Conservation (phyloP, 1,284 basidiomycete genomes). For the Cutaneotrichosporon sp. region DNA sequence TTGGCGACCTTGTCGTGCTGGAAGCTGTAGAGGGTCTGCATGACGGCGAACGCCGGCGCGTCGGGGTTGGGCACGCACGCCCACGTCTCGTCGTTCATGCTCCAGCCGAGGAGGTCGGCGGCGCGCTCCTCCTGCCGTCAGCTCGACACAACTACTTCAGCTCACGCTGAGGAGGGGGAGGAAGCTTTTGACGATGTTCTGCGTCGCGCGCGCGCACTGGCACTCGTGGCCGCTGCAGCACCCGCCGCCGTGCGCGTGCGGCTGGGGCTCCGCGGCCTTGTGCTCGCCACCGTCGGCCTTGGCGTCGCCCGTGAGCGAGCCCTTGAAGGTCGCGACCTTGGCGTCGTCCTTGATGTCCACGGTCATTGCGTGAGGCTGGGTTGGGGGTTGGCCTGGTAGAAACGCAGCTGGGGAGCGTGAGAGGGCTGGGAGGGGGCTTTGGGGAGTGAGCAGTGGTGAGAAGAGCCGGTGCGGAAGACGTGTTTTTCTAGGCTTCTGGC, state of each 20-base stretch:
- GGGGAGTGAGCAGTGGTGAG: not conserved
- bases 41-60: not conserved
- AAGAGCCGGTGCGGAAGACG: not conserved
- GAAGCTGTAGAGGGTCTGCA: conserved; percentile 1
- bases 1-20: not conserved
- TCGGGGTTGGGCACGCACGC: not conserved
- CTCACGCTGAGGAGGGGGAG: conserved; percentile 4
- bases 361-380: too few relatives aligned
- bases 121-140: conserved; percentile 3
- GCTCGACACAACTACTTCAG: too few relatives aligned
- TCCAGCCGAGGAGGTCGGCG: conserved; percentile 2
- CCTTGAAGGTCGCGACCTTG: not conserved
- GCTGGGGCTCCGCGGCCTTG: too few relatives aligned
- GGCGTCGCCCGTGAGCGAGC: not conserved
- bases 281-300: not conserved
- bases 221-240: not conserved
- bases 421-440: not conserved
- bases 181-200: not conserved
- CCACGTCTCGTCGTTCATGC: conserved; percentile 2
- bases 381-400: too few relatives aligned
- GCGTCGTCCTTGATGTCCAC: not conserved
- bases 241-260: not conserved
- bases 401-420: too few relatives aligned
- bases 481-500: not conserved
- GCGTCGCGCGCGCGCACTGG: not conserved